Evolutionary conservation across 108 stramenopile genomes (phyloP).

Genomic region (Skeletonema grethae): DNA sequence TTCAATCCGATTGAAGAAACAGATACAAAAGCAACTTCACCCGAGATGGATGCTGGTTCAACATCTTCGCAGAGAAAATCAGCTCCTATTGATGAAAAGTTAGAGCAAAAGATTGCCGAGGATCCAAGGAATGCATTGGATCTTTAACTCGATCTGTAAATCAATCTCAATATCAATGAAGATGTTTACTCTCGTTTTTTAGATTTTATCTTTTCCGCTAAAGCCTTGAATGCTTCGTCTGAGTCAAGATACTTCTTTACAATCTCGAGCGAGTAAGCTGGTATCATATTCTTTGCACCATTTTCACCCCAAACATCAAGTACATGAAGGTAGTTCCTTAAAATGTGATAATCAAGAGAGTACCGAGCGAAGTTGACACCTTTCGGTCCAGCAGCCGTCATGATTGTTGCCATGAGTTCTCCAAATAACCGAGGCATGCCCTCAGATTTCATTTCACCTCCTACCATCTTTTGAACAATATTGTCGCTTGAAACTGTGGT

Average conservation of each 20-base stretch:
- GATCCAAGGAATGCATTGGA: conserved; percentile 54
- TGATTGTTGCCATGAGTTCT: conserved; percentile 62
- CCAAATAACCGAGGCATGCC: conserved; percentile 75
- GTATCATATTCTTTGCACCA: conserved; percentile 41
- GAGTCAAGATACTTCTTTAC: conserved; percentile 61
- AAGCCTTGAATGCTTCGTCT: conserved; percentile 33
- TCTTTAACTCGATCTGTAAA: conserved; percentile 15
- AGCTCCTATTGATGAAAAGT: conserved; percentile 24
- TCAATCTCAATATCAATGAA: neutral
- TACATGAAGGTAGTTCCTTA: conserved; percentile 77
- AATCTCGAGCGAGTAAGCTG: conserved; percentile 58
- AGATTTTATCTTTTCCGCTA: conserved; percentile 22
- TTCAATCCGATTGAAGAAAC: conserved; percentile 8
- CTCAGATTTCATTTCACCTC: conserved; percentile 47
- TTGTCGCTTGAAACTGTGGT: conserved; percentile 69
- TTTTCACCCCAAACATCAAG: conserved; percentile 60
- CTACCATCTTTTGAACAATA: conserved; percentile 64
- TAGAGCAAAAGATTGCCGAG: conserved; percentile 26
- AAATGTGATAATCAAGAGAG: conserved; percentile 80
- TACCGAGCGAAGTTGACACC: conserved; percentile 82
- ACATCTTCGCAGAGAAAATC: conserved; percentile 11
- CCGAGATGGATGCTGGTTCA: conserved; percentile 1
- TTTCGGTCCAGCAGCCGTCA: conserved; percentile 68
- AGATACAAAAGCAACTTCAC: conserved; percentile 10
- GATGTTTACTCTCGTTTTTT: conserved; percentile 9